Percentiles rank a stretch among this genome's conserved stretches.
Evolutionary conservation across 2,329 filamentous ascomycete species (phyloP).

Genomic region (Lachnellula cervina): DNA sequence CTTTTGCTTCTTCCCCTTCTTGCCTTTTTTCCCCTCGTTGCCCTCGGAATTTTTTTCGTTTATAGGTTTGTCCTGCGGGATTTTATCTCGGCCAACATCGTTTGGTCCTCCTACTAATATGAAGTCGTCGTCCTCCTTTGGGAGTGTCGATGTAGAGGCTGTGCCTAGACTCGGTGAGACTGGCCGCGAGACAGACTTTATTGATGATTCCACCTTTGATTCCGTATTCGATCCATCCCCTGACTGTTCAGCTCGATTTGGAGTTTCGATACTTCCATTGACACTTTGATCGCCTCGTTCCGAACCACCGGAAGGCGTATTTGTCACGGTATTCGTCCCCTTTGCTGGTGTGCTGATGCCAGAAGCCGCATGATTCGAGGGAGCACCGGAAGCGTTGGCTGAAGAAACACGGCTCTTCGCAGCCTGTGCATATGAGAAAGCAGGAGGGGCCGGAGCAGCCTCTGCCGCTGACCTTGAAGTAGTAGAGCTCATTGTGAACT

Average conservation of each 20-base stretch:
- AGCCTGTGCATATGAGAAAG: constrained; percentile 93
- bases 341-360: constrained; percentile 29
- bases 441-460: constrained; percentile 38
- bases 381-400: constrained; percentile 22
- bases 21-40: constrained; percentile 24
- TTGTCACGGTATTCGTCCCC: constrained; percentile 23
- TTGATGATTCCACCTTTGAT: constrained; percentile 17
- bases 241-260: constrained; percentile 16
- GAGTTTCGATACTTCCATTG: constrained; percentile 17
- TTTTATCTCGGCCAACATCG: constrained; percentile 63
- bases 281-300: constrained; percentile 16
- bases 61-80: constrained; percentile 56
- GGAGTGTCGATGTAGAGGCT: constrained; percentile 44
- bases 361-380: constrained; percentile 29
- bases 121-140: constrained; percentile 47
- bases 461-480: constrained; percentile 34
- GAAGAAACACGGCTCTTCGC: constrained; percentile 64
- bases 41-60: constrained; percentile 54
- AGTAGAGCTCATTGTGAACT: constrained; percentile 38
- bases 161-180: constrained; percentile 52
- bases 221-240: constrained; percentile 18
- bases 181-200: constrained; percentile 34
- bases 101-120: constrained; percentile 59
- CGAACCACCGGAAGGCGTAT: constrained; percentile 22
- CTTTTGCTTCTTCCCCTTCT: constrained; percentile 31